phyloP scores from a whole-genome alignment of 495 filamentous ascomycete genomes.

The Cercophora samala region DNA sequence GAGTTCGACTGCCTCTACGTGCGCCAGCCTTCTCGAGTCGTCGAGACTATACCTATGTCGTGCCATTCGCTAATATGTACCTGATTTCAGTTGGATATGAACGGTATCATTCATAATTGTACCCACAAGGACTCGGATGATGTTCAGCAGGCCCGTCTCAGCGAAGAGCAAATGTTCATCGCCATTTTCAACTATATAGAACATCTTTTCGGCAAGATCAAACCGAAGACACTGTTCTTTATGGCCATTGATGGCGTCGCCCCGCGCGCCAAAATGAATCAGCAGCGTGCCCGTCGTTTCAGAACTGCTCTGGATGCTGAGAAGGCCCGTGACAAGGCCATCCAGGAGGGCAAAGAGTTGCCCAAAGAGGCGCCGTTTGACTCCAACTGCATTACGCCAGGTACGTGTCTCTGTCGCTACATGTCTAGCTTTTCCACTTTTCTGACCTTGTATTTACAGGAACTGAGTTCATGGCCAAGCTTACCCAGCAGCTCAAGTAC shows the following conservation, averaged over 20 bases:
- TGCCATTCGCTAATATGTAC: constrained; percentile 23
- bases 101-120: constrained; percentile 99
- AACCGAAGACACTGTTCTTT: constrained; percentile 96
- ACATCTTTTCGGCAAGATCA: constrained; percentile 97
- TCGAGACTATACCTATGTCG: neutral
- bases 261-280: constrained; percentile 99
- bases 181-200: constrained; percentile 99
- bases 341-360: constrained; percentile 82
- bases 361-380: constrained; percentile 95
- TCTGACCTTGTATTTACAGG: constrained; percentile 13
- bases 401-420: constrained; percentile 30
- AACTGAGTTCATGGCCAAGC: constrained; percentile 96
- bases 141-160: constrained; percentile 85
- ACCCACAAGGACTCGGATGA: constrained; percentile 94
- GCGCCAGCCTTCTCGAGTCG: constrained; percentile 28
- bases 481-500: constrained; percentile 92
- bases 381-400: constrained; percentile 98
- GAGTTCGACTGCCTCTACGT: constrained; percentile 98
- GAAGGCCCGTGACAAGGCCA: constrained; percentile 81
- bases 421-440: neutral
- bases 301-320: constrained; percentile 92
- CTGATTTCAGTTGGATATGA: constrained; percentile 78
- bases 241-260: constrained; percentile 99
- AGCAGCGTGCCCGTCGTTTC: constrained; percentile 93
- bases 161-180: constrained; percentile 98